Base-by-base conservation (phyloP, 139 green algal species). In the Chlorella sorokiniana region DNA sequence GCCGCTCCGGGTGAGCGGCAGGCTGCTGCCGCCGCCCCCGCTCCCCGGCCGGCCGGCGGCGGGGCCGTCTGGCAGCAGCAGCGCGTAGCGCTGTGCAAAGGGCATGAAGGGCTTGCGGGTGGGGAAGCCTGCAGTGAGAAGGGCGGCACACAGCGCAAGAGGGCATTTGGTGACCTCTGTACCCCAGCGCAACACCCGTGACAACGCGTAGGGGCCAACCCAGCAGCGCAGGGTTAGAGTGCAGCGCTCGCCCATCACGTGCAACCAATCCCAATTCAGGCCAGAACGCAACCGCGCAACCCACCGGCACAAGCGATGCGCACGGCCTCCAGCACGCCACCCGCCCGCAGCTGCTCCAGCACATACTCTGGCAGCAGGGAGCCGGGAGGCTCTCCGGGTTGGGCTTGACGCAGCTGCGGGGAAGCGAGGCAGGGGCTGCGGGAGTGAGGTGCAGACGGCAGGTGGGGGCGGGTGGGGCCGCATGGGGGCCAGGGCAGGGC, bases 271-370 rank as follows among this genome's bases (percentile, higher is more conserved):
- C n/a, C n/a, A n/a, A n/a, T n/a, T n/a, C n/a, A n/a, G n/a, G n/a
- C n/a, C n/a, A n/a, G n/a, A n/a, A n/a, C n/a, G n/a, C n/a, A n/a
- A n/a, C n/a, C n/a, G n/a, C 22, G 35, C 23, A 11, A 51, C 54
- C 1, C 52, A 83, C 79, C 86, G 2, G 96, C 96, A 40, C 91
- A 94, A 16, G 91, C 92, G 65, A 99, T 98, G 69, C 96, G 91
- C 6, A 98, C 93, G 7, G 97, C 96, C 84, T 99, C 96, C 68
- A 99, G 87, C 81, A 99, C 96, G 48, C 96, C 96, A 37, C 96
- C 96, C 64, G 95, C 97, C 38, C 96, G 23, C 81, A 99, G 94
- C 91, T 99, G 96, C 65, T 98, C 92, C 83, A 99, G 88, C 42
- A 95, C 93, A 76, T 96, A 94, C 16, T 82, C 44, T 0, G 85